Evolutionary conservation across 2,329 filamentous ascomycete species (phyloP).

Genomic region (Colletotrichum plurivorum): DNA sequence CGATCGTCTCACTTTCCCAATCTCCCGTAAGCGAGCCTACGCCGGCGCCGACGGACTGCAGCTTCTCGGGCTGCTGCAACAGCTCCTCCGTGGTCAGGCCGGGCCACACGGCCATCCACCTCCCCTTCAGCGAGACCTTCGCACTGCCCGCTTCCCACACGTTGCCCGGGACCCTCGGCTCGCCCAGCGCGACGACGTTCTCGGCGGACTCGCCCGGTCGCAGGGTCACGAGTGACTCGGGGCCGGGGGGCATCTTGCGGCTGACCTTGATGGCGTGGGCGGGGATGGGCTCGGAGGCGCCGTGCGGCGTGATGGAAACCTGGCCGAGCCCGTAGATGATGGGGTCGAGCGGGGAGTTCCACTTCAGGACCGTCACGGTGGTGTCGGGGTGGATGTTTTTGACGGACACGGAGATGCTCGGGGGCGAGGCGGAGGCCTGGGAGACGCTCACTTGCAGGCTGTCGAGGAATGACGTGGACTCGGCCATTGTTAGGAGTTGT

Average conservation of each 20-base stretch:
- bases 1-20: slow-evolving; percentile 28
- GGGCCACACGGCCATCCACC: slow-evolving; percentile 55
- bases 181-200: slow-evolving; percentile 54
- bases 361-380: slow-evolving; percentile 57
- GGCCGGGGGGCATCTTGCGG: slow-evolving; percentile 57
- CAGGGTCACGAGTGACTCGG: slow-evolving; percentile 56
- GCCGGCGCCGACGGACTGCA: slow-evolving; percentile 28
- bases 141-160: slow-evolving; percentile 49
- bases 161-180: slow-evolving; percentile 51
- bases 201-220: slow-evolving; percentile 51
- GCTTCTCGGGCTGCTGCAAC: slow-evolving; percentile 22
- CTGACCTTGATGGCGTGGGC: slow-evolving; percentile 56
- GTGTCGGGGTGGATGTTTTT: slow-evolving; percentile 54
- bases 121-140: slow-evolving; percentile 52
- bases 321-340: slow-evolving; percentile 57
- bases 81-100: slow-evolving; percentile 16
- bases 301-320: slow-evolving; percentile 54
- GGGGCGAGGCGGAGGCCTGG: slow-evolving; percentile 52
- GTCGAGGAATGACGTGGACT: not conserved
- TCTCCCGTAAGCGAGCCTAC: slow-evolving; percentile 9
- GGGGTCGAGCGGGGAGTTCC: slow-evolving; percentile 60
- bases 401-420: slow-evolving; percentile 53
- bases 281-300: slow-evolving; percentile 50
- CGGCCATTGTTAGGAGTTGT: slow-evolving; percentile 4
- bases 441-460: slow-evolving; percentile 39